phyloP scores from a whole-genome alignment of 2,329 filamentous ascomycete genomes.

The Aaosphaeria pasadenensis region DNA sequence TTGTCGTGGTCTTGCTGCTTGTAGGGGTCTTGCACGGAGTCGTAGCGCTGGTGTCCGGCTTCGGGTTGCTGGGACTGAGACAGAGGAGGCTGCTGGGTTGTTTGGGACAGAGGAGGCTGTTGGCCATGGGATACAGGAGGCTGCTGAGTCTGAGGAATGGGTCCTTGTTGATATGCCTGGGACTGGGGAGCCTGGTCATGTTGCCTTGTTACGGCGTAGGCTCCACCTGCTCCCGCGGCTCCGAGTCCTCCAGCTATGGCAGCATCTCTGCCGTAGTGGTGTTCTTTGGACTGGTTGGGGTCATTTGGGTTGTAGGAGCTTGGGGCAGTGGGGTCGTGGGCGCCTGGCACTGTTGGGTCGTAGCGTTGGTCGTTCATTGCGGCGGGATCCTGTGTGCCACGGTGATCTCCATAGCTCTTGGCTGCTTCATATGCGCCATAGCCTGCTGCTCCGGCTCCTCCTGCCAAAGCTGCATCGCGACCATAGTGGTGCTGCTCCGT shows the following conservation, averaged over 20 bases:
- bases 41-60: conserved; percentile 16
- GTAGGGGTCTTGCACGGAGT: conserved; percentile 12
- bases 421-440: conserved; percentile 32
- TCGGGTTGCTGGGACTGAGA: neutral
- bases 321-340: conserved; percentile 11
- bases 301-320: neutral
- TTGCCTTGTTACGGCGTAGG: conserved; percentile 1
- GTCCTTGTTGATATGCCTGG: neutral
- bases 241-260: conserved; percentile 14
- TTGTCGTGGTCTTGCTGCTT: conserved; percentile 13
- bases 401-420: conserved; percentile 25
- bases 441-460: conserved; percentile 27
- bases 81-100: neutral
- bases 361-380: conserved; percentile 32
- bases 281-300: conserved; percentile 1
- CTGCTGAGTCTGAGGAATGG: neutral
- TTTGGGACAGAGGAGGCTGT: neutral
- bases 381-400: conserved; percentile 23
- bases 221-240: conserved; percentile 4
- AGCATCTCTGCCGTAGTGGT: conserved; percentile 16
- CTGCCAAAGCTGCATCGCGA: conserved; percentile 26
- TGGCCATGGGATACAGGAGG: neutral
- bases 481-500: conserved; percentile 22
- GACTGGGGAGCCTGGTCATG: conserved; percentile 1
- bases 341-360: conserved; percentile 18